These are phyloP conservation scores for Exophiala alcalophila DNA, from an alignment of 2,329 filamentous ascomycete species.

Conservation along the genomic window DNA sequence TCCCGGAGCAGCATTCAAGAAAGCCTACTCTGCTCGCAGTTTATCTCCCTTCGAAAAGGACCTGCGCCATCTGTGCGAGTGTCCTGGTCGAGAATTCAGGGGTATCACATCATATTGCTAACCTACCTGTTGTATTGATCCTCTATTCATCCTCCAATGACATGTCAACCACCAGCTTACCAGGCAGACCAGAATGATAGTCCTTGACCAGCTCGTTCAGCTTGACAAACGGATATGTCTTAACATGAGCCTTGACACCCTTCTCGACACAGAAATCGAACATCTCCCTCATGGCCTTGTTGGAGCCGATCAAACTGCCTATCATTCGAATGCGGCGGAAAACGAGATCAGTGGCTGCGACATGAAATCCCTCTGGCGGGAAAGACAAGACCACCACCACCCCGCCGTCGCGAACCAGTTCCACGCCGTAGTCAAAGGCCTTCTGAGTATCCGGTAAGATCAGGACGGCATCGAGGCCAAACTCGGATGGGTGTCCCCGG, in stretches of 20 bases:
- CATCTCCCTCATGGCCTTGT: conserved; percentile 62
- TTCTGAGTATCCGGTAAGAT: conserved; percentile 39
- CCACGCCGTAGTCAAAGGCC: conserved; percentile 37
- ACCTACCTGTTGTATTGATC: too few relatives aligned
- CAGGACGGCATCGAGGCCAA: conserved; percentile 47
- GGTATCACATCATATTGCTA: too few relatives aligned
- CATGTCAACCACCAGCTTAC: conserved; percentile 22
- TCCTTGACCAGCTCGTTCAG: conserved; percentile 29
- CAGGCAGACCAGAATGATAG: conserved; percentile 22
- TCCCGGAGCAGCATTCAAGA: too few relatives aligned
- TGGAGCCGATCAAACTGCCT: conserved; percentile 44
- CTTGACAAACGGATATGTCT: conserved; percentile 16
- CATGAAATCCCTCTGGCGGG: conserved; percentile 17
- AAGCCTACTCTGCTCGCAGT: too few relatives aligned
- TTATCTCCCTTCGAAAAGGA: too few relatives aligned
- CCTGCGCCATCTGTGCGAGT: too few relatives aligned
- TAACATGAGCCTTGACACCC: conserved; percentile 18
- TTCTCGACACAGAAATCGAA: conserved; percentile 52
- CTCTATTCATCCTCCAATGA: too few relatives aligned
- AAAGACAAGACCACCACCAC: conserved; percentile 37
- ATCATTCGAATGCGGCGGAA: conserved; percentile 40
- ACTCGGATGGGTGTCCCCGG: conserved; percentile 32
- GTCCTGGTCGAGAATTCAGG: too few relatives aligned
- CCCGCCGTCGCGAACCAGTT: conserved; percentile 33
- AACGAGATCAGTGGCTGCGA: conserved; percentile 27